Evolutionary conservation across 208 protist species (phyloP).

Genomic region (Trypanosoma platydactyli): DNA sequence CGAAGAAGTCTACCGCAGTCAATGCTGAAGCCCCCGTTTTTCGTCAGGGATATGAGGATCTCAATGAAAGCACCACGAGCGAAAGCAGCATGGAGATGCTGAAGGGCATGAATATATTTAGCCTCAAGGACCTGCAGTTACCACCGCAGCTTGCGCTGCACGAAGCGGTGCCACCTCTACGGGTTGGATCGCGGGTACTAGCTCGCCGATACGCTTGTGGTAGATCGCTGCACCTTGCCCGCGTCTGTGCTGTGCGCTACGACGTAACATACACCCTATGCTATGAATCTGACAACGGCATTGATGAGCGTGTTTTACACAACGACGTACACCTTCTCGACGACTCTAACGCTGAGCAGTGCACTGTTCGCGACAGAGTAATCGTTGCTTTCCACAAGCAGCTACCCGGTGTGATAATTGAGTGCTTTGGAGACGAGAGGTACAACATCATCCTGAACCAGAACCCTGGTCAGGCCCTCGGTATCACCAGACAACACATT

Average conservation of each 20-base stretch:
- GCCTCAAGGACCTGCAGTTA: constrained; percentile 45
- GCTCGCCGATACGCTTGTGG: constrained; percentile 53
- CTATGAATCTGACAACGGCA: constrained; percentile 55
- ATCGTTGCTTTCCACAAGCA: constrained; percentile 53
- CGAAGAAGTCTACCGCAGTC: background rate
- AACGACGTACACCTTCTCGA: constrained; percentile 59
- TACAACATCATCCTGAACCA: constrained; percentile 90
- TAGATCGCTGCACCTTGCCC: constrained; percentile 38
- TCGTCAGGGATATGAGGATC: constrained; percentile 3
- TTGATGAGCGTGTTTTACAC: constrained; percentile 64
- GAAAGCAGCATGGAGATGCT: constrained; percentile 1
- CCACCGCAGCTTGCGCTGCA: constrained; percentile 48
- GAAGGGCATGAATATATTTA: constrained; percentile 30
- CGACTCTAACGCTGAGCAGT: constrained; percentile 43
- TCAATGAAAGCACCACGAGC: background rate
- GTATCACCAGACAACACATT: constrained; percentile 77
- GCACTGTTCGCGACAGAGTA: constrained; percentile 63
- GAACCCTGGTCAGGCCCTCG: constrained; percentile 94
- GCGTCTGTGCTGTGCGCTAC: constrained; percentile 50
- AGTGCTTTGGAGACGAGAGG: constrained; percentile 44
- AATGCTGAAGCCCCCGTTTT: background rate
- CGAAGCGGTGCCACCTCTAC: constrained; percentile 43
- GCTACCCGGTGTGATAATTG: constrained; percentile 49
- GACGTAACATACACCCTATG: constrained; percentile 59
- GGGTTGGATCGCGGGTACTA: constrained; percentile 52